Percentiles rank a stretch among this genome's conserved stretches.
These are phyloP conservation scores for Tanozyma kutaoensis DNA, from an alignment of 805 yeast species.

Conservation along the genomic window DNA sequence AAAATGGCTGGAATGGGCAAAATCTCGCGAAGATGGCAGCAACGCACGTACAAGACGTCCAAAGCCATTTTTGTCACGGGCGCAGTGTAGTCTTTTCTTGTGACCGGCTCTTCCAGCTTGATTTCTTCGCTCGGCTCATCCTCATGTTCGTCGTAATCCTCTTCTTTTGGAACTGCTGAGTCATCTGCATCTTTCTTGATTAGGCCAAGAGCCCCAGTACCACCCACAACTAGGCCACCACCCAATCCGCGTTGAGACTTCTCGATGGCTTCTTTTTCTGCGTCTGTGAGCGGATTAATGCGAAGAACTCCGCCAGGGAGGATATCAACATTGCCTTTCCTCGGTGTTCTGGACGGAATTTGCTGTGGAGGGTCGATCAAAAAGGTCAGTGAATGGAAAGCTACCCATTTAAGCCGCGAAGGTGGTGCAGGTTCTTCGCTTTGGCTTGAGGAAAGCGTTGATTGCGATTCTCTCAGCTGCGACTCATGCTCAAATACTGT, in stretches of 20 bases:
- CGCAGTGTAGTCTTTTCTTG: constrained; percentile 12
- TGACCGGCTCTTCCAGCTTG: constrained; percentile 1
- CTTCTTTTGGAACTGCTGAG: constrained; percentile 1
- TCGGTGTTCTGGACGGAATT: constrained; percentile 76
- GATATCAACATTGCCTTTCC: constrained; percentile 24
- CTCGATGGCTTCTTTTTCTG: constrained; percentile 32
- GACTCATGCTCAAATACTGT: too few relatives aligned
- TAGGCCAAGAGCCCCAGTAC: constrained; percentile 51
- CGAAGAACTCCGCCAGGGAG: constrained; percentile 39
- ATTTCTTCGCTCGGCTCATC: constrained; percentile 1
- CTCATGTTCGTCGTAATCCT: constrained; percentile 1
- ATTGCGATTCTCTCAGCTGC: too few relatives aligned
- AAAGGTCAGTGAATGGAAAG: constrained; percentile 28
- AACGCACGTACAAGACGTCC: constrained; percentile 76
- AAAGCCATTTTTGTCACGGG: constrained; percentile 35
- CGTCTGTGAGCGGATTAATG: constrained; percentile 40
- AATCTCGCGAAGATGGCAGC: constrained; percentile 87
- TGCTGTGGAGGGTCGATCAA: constrained; percentile 74
- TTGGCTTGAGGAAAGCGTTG: too few relatives aligned
- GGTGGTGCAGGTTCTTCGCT: too few relatives aligned
- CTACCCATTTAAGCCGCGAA: constrained; percentile 24
- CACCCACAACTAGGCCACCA: constrained; percentile 70
- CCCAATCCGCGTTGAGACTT: constrained; percentile 29
- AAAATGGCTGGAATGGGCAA: constrained; percentile 84
- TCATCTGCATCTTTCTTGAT: constrained; percentile 6